Percentiles rank a stretch among this genome's conserved stretches.
Evolutionary conservation across 164 flowering plant species (phyloP).

Genomic region (Taxillus chinensis): DNA sequence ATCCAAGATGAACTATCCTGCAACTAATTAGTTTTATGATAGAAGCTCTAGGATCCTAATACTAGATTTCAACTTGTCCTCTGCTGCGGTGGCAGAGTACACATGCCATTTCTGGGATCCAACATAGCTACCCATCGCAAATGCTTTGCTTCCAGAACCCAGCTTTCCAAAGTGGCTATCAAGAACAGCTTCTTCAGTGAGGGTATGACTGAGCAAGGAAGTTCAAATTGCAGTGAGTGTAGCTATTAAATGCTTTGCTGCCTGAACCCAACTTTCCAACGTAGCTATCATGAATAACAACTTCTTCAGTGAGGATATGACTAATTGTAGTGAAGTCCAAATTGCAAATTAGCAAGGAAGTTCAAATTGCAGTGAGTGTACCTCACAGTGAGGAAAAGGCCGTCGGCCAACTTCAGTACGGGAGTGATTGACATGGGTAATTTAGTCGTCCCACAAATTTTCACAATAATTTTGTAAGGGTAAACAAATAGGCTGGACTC

Average conservation of each 20-base stretch:
- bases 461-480: not conserved
- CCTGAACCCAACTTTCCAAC: not conserved
- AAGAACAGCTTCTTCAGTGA: not conserved
- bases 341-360: too few species aligned
- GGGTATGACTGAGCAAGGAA: constrained; percentile 4
- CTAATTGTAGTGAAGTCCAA: too few species aligned
- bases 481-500: constrained; percentile 6
- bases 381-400: not conserved
- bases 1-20: too few species aligned
- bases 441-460: constrained; percentile 5
- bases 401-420: not conserved
- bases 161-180: not conserved
- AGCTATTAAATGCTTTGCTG: not conserved
- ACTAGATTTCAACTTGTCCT: too few species aligned
- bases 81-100: not conserved
- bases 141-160: not conserved
- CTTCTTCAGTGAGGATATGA: not conserved
- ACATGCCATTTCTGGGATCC: constrained; percentile 2
- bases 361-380: not conserved
- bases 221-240: not conserved
- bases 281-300: not conserved
- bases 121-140: not conserved
- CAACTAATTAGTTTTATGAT: too few species aligned
- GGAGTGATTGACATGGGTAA: not conserved
- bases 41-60: too few species aligned